Evolutionary conservation across 176 grass and related monocot species (phyloP), one percentile per base, ranked within the genome.

Genomic region (Miscanthus lutarioriparius): DNA sequence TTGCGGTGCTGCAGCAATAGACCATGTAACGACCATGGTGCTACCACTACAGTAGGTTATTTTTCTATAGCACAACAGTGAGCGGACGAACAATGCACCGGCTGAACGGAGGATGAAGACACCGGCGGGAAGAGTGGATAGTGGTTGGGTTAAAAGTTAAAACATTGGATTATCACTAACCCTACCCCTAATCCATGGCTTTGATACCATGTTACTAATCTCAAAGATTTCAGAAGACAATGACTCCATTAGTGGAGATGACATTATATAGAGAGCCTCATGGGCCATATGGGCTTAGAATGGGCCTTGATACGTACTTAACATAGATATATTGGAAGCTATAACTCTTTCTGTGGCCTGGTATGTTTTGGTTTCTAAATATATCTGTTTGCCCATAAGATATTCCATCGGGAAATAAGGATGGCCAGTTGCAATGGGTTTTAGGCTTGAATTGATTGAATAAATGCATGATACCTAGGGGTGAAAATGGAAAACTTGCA

Each of bases 381-480:
- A n/a, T 20, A 48, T 79, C 37, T 64, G n/a, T 14, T 36, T 56
- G 74, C 48, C 27, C 16, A 13, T 66, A 80, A 47, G 10, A 77
- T 72, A 47, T 39, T 47, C 45, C 13, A 59, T 79, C 12, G 62
- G 67, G 66, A 79, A 79, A 63, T 13, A 61, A 64, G 26, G 26
- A 25, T 71, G 49, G 2, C 11, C 14, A 66, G 5, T 77, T 59
- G 26, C 35, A 32, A 63, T 77, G 22, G 30, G 14, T 75, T 44
- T 66, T 49, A 63, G 32, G 23, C 47, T 51, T 80, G 51, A 22
- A 38, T 68, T 17, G 19, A n/a, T 74, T 67, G 15, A 47, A 23
- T 32, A 20, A 72, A 74, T 64, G 23, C 23, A 66, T 80, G 41
- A 28, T 38, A 74, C 56, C 77, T 41, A 39, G 22, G 39, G 49